These are phyloP conservation scores for Begonia masoniana DNA, from an alignment of 306 rosid species.

Conservation along the genomic window DNA sequence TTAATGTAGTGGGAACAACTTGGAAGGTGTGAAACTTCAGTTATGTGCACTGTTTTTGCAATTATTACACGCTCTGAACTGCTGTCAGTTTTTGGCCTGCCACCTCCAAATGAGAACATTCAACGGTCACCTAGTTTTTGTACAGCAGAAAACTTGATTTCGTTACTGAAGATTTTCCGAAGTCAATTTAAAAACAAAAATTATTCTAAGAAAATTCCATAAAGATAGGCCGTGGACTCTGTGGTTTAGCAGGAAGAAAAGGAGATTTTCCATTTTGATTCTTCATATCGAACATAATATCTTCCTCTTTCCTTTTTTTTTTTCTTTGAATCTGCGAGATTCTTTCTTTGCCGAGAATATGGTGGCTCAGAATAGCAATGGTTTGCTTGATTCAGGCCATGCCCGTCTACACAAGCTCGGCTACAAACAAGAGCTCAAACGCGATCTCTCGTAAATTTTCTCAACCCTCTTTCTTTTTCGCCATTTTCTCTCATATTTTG, in stretches of 20 bases:
- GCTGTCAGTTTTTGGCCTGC: no score
- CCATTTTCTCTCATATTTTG: not conserved
- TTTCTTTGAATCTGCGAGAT: not conserved
- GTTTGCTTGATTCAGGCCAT: slow-evolving; percentile 58
- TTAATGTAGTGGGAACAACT: no score
- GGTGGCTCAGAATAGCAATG: slow-evolving; percentile 13
- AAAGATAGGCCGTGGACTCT: not conserved
- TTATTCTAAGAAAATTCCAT: not conserved
- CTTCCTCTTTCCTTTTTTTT: not conserved
- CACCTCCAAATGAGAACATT: no score
- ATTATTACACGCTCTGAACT: no score
- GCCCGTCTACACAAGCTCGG: slow-evolving; percentile 87
- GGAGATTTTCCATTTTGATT: slow-evolving; percentile 4
- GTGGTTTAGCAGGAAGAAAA: not conserved
- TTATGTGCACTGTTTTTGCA: no score
- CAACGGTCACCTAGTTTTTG: no score
- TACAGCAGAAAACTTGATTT: no score
- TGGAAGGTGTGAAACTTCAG: no score
- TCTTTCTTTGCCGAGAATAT: slow-evolving; percentile 3
- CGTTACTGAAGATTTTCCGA: no score
- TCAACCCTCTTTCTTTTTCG: not conserved
- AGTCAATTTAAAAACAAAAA: no score
- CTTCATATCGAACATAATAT: slow-evolving; percentile 2
- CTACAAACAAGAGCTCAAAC: slow-evolving; percentile 96
- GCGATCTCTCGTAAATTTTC: slow-evolving; percentile 74